Conservation (phyloP, 1,284 basidiomycete genomes). For the Leccinum colubrinum region DNA sequence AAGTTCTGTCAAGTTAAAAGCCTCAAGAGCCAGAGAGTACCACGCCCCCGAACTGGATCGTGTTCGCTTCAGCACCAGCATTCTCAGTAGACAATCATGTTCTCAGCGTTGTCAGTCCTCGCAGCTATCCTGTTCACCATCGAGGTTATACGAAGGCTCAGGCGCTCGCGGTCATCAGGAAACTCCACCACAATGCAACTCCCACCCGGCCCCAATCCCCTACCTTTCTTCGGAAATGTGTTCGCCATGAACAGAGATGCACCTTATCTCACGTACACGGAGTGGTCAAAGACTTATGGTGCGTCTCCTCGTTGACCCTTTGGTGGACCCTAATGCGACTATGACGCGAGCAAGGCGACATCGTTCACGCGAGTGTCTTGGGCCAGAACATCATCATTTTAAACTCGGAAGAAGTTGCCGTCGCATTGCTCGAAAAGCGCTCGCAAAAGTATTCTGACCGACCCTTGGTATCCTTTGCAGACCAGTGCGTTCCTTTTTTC, state of each 20-base stretch:
- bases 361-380: constrained; percentile 3
- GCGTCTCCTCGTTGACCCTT: background rate
- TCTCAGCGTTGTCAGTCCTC: background rate
- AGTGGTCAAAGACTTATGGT: background rate
- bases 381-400: constrained; percentile 15
- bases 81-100: background rate
- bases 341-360: too few species aligned
- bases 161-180: background rate
- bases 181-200: background rate
- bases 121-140: background rate
- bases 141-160: background rate
- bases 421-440: constrained; percentile 19
- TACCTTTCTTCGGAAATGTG: background rate
- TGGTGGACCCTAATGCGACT: background rate
- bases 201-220: background rate
- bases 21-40: background rate
- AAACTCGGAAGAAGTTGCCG: constrained; percentile 18
- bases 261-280: background rate
- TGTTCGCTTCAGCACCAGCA: background rate
- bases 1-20: background rate
- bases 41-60: background rate
- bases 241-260: background rate
- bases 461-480: constrained; percentile 6
- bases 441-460: constrained; percentile 24
- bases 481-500: constrained; percentile 5